Evolutionary conservation across 2,329 filamentous ascomycete genomes (phyloP).

Genomic region (Botrytis elliptica): DNA sequence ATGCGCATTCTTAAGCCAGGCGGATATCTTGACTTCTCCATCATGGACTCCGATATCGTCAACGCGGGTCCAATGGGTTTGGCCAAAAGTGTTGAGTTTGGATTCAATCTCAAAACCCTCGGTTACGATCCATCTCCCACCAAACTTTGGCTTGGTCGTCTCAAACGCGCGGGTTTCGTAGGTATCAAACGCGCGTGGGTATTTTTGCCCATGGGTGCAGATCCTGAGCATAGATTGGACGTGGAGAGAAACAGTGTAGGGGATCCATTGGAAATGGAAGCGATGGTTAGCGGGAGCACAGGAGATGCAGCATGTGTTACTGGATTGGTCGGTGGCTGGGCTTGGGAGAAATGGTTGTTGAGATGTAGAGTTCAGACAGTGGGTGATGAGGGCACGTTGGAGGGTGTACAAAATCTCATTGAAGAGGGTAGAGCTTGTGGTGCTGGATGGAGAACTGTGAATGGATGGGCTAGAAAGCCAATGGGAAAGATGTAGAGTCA

Average conservation of each 20-base stretch:
- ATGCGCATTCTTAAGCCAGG: constrained; percentile 86
- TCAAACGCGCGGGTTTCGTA: constrained; percentile 74
- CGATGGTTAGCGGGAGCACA: constrained; percentile 65
- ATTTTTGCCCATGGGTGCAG: constrained; percentile 76
- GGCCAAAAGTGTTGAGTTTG: constrained; percentile 87
- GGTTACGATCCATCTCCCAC: constrained; percentile 87
- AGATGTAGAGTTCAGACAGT: constrained; percentile 85
- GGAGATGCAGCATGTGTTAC: constrained; percentile 71
- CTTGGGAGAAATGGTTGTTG: constrained; percentile 95
- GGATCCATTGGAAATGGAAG: constrained; percentile 56
- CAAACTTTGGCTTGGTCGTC: constrained; percentile 73
- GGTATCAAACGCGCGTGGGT: constrained; percentile 83
- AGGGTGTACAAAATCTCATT: constrained; percentile 59
- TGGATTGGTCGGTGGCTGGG: constrained; percentile 81
- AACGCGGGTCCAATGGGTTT: constrained; percentile 77
- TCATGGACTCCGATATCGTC: constrained; percentile 88
- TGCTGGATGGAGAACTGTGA: constrained; percentile 60
- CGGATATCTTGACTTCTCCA: constrained; percentile 85
- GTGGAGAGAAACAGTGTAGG: constrained; percentile 42
- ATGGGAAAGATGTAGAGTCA: constrained; percentile 17
- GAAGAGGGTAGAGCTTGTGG: constrained; percentile 62
- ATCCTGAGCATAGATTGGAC: constrained; percentile 45
- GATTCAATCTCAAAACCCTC: constrained; percentile 81
- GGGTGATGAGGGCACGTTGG: constrained; percentile 62
- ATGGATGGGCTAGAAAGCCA: constrained; percentile 64